Conservation (phyloP, 345 rosid genomes). For the Euclidium syriacum region DNA sequence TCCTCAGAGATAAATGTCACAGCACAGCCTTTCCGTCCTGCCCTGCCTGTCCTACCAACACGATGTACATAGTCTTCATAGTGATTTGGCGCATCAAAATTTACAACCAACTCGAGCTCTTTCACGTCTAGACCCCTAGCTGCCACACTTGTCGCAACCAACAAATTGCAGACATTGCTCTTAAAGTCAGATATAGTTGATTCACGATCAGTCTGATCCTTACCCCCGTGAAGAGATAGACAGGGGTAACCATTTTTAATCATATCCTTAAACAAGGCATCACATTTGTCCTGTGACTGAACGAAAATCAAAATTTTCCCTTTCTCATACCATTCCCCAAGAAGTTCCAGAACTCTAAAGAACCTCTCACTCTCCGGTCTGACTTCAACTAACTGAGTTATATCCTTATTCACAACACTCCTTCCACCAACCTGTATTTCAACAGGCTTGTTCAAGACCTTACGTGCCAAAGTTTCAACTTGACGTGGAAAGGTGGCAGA, state of each 20-base stretch:
- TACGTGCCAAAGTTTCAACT: slow-evolving; percentile 91
- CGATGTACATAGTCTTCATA: slow-evolving; percentile 97
- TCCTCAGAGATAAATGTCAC: slow-evolving; percentile 89
- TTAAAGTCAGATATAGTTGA: slow-evolving; percentile 89
- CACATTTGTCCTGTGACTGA: slow-evolving; percentile 87
- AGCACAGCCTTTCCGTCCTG: slow-evolving; percentile 93
- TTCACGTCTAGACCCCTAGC: slow-evolving; percentile 97
- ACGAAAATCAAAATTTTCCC: slow-evolving; percentile 87
- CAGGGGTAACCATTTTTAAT: slow-evolving; percentile 82
- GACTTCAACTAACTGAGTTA: slow-evolving; percentile 83
- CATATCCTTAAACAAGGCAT: slow-evolving; percentile 73
- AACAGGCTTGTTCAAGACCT: slow-evolving; percentile 75
- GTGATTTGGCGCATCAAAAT: slow-evolving; percentile 90
- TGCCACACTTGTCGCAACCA: slow-evolving; percentile 91
- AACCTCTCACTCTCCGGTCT: slow-evolving; percentile 88
- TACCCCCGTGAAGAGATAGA: slow-evolving; percentile 92
- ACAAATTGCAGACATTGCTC: slow-evolving; percentile 82
- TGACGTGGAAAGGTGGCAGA: slow-evolving; percentile 98
- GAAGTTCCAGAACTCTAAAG: slow-evolving; percentile 75
- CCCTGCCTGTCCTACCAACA: slow-evolving; percentile 97
- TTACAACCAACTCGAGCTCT: slow-evolving; percentile 90
- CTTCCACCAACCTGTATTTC: slow-evolving; percentile 96
- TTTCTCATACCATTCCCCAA: slow-evolving; percentile 97
- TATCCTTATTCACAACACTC: slow-evolving; percentile 96
- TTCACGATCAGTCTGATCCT: slow-evolving; percentile 95